These are phyloP conservation scores for Mycena chlorophos DNA, from an alignment of 768 basidiomycete species.

Conservation along the genomic window DNA sequence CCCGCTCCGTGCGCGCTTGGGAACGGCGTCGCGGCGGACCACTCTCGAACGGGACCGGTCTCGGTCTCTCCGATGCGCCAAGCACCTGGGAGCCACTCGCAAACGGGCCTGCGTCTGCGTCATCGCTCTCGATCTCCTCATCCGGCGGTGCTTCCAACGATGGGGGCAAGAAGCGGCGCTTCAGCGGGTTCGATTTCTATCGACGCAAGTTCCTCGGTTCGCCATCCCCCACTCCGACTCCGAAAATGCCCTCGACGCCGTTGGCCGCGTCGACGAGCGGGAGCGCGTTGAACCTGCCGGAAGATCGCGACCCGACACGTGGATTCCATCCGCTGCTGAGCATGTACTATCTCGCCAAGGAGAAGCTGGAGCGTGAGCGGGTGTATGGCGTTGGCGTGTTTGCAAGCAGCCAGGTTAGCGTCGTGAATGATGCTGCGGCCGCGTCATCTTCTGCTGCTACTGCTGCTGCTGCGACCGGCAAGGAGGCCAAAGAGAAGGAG, in stretches of 20 bases:
- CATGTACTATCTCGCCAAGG: constrained; percentile 93
- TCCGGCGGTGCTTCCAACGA: constrained; percentile 37
- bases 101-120: constrained; percentile 60
- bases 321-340: constrained; percentile 95
- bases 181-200: constrained; percentile 94
- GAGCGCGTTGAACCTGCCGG: constrained; percentile 16
- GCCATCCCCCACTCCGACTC: constrained; percentile 26
- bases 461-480: neutral
- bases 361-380: constrained; percentile 92
- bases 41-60: too few relatives aligned
- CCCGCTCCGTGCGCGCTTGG: constrained; percentile 72
- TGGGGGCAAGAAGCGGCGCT: constrained; percentile 63
- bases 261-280: constrained; percentile 13
- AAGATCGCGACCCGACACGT: constrained; percentile 77
- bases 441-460: too few relatives aligned
- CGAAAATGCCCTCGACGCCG: constrained; percentile 1
- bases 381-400: constrained; percentile 65
- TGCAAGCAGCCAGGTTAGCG: constrained; percentile 59
- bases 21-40: constrained; percentile 63
- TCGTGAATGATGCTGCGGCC: constrained; percentile 33
- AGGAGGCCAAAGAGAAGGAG: neutral
- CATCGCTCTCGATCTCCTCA: constrained; percentile 70
- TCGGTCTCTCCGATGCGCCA: constrained; percentile 70
- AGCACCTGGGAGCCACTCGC: constrained; percentile 34
- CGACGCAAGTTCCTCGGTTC: constrained; percentile 81